Percentiles rank a stretch among this genome's conserved stretches.
phyloP scores from a whole-genome alignment of 768 basidiomycete species.

The Panellus pusillus region DNA sequence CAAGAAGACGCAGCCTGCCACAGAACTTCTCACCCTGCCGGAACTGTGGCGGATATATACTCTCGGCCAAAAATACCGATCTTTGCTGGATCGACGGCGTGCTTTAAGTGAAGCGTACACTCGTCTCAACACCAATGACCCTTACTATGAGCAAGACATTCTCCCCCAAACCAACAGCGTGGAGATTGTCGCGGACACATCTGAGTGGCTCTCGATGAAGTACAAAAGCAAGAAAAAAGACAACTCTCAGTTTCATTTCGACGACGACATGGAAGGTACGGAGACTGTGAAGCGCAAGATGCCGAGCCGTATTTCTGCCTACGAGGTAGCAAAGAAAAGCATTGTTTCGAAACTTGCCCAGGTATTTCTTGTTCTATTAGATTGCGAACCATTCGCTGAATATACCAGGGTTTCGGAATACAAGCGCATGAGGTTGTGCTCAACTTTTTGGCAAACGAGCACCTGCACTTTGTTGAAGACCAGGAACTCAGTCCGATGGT shows the following conservation, averaged over 20 bases:
- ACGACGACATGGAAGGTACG: conserved; percentile 63
- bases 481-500: conserved; percentile 75
- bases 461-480: conserved; percentile 74
- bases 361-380: conserved; percentile 42
- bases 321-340: conserved; percentile 81
- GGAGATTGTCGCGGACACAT: conserved; percentile 87
- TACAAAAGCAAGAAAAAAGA: conserved; percentile 75
- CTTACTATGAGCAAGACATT: conserved; percentile 75
- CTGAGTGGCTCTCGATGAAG: conserved; percentile 87
- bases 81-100: conserved; percentile 72
- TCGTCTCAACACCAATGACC: conserved; percentile 66
- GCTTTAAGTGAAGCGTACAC: conserved; percentile 64
- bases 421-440: conserved; percentile 80
- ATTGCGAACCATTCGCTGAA: not conserved
- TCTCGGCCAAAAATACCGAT: conserved; percentile 89
- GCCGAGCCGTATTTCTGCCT: conserved; percentile 81
- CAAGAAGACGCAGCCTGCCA: conserved; percentile 55
- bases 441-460: conserved; percentile 67
- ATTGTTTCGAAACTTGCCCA: conserved; percentile 76
- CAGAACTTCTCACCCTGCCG: conserved; percentile 70
- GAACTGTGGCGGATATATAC: conserved; percentile 92
- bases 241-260: conserved; percentile 61
- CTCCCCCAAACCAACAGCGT: conserved; percentile 70
- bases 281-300: conserved; percentile 69
- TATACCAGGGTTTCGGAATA: conserved; percentile 77